These are phyloP conservation scores for Cryphonectria nitschkei DNA, from an alignment of 2,329 filamentous ascomycete genomes.

Conservation along the genomic window DNA sequence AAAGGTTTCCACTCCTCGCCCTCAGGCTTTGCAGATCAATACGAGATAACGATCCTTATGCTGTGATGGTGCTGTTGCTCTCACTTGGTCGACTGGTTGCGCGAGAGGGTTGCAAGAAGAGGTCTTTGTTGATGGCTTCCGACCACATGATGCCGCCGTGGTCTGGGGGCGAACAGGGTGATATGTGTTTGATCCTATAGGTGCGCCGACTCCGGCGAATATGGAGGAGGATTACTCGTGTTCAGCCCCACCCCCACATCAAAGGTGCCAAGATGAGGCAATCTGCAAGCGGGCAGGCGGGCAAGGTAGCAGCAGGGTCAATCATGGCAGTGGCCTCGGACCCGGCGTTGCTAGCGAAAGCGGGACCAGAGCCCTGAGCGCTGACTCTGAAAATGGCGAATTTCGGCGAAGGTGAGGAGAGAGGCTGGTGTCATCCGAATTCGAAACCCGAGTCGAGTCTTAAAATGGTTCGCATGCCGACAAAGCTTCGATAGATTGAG, in stretches of 20 bases:
- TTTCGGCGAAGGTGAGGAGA: conserved; percentile 4
- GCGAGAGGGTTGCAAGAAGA: background rate
- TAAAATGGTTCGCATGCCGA: background rate
- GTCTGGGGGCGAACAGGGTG: background rate
- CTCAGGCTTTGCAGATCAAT: background rate
- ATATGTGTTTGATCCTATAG: background rate
- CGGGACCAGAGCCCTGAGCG: conserved; percentile 1
- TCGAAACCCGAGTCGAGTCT: background rate
- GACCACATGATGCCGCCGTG: background rate
- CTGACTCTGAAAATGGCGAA: background rate
- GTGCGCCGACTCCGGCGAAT: background rate
- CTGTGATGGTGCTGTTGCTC: background rate
- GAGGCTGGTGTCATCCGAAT: background rate
- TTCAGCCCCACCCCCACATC: background rate
- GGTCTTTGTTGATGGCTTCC: background rate
- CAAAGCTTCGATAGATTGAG: background rate
- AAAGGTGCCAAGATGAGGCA: conserved; percentile 1
- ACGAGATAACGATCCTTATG: background rate
- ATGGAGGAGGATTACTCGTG: background rate
- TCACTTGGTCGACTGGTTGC: background rate
- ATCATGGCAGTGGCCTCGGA: background rate
- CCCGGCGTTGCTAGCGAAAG: background rate
- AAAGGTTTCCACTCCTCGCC: background rate
- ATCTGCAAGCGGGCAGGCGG: background rate
- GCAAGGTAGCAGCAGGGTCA: background rate